These are phyloP conservation scores for Microdochium bolleyi DNA, from an alignment of 2,329 filamentous ascomycete genomes.

Conservation along the genomic window DNA sequence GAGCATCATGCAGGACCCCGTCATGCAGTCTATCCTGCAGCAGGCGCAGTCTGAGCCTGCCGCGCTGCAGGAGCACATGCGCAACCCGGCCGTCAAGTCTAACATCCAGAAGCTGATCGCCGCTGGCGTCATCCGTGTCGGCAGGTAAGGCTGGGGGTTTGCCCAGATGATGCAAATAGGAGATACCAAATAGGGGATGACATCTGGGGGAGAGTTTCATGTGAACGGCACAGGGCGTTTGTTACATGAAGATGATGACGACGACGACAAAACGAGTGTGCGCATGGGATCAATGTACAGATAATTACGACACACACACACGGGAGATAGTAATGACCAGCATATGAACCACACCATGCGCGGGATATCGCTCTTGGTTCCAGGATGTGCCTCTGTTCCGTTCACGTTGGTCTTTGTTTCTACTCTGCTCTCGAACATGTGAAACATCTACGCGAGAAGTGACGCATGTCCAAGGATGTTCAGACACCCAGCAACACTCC, in stretches of 20 bases:
- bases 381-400: no score
- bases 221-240: no score
- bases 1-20: constrained; percentile 84
- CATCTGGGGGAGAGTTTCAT: background rate
- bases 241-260: no score
- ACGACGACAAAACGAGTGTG: background rate
- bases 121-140: constrained; percentile 72
- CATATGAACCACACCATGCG: no score
- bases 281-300: background rate
- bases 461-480: constrained; percentile 12
- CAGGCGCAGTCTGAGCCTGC: constrained; percentile 91
- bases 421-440: no score
- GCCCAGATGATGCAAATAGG: no score
- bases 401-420: no score
- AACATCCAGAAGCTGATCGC: constrained; percentile 95
- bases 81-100: constrained; percentile 72
- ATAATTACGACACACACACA: background rate
- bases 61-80: constrained; percentile 94
- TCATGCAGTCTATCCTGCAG: constrained; percentile 96
- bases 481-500: constrained; percentile 16
- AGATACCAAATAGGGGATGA: background rate
- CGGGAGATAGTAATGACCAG: background rate
- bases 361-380: no score
- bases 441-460: constrained; percentile 8
- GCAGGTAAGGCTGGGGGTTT: background rate